phyloP scores from a whole-genome alignment of 2,329 filamentous ascomycete species.

The Chalara sp. region DNA sequence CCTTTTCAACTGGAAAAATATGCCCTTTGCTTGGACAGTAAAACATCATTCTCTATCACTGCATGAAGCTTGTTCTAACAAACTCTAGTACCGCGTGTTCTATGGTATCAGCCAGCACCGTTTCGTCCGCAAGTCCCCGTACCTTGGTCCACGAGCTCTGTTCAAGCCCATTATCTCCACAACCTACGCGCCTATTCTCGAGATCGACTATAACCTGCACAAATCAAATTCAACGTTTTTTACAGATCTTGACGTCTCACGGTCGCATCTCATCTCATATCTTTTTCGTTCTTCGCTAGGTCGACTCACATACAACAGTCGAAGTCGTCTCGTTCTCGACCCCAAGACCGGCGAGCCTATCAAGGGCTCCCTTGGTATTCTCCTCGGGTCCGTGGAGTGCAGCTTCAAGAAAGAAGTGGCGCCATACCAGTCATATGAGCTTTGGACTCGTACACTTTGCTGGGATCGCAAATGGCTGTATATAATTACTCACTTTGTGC shows the following conservation, averaged over 20 bases:
- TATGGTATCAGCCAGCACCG: too few relatives aligned
- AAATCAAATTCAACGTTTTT: slow-evolving; percentile 69
- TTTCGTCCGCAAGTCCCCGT: too few relatives aligned
- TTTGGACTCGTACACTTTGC: slow-evolving; percentile 63
- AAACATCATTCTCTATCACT: too few relatives aligned
- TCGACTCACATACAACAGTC: too few relatives aligned
- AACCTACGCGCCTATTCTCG: slow-evolving; percentile 52
- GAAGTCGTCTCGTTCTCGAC: slow-evolving; percentile 20
- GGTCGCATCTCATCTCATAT: slow-evolving; percentile 55
- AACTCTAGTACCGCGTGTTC: too few relatives aligned
- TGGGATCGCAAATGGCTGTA: slow-evolving; percentile 83
- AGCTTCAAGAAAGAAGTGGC: slow-evolving; percentile 65
- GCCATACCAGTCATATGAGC: slow-evolving; percentile 63
- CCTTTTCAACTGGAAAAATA: too few relatives aligned
- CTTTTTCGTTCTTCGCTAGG: slow-evolving; percentile 23
- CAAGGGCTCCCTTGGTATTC: slow-evolving; percentile 8
- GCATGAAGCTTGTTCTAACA: too few relatives aligned
- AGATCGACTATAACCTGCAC: slow-evolving; percentile 68
- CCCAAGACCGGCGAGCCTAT: not conserved
- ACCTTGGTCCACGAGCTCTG: slow-evolving; percentile 27
- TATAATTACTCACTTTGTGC: slow-evolving; percentile 45
- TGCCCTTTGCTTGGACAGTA: too few relatives aligned
- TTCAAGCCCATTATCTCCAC: slow-evolving; percentile 58
- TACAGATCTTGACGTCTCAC: slow-evolving; percentile 60
- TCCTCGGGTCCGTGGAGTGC: slow-evolving; percentile 47